Evolutionary conservation across 176 grass and related monocot genomes (phyloP), one percentile per base, ranked within the genome.

Genomic region (Musa itinerans): DNA sequence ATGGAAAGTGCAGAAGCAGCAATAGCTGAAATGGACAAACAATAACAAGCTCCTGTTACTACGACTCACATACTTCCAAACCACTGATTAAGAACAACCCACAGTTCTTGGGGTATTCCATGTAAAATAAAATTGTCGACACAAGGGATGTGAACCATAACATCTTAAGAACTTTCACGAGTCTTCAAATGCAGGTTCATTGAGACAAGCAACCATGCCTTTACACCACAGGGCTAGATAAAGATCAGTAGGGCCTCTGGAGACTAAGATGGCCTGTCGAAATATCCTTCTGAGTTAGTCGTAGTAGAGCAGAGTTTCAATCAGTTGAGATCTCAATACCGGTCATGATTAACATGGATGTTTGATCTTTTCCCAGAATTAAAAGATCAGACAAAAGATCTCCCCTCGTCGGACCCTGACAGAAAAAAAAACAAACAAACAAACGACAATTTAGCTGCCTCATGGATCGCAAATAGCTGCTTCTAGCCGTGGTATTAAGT

Each of bases 311-410:
- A 50, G 43, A 70, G 68, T 2, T 52, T 11, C n/a, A 21, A 50
- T 70, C 15, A 50, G 8, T 8, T 51, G 68, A 48, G 68, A 70
- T 51, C 43, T 13, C 11, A 10, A 70, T 11, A 25, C 43, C 20
- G 25, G 25, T 25, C 23, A 24, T 9, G 17, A 51, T 11, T 16
- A 52, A 70, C 20, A 70, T 20, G 20, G 34, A 70, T 70, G 48
- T 11, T 19, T 5, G 19, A 52, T 50, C 68, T 3, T 50, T 69
- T 21, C 68, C 43, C 34, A 51, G 11, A 70, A 70, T 50, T 16
- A 70, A 70, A 70, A 48, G 51, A 70, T 70, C 21, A 21, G 16
- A 70, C 19, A 52, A 70, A 70, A 29, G 68, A 70, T 70, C 15
- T 8, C 68, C 19, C 68, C 48, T 50, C 1, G 11, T 11, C 22